Evolutionary conservation across 768 basidiomycete genomes (phyloP), one percentile per base, ranked within the genome.

Genomic region (Rubroboletus satanas): DNA sequence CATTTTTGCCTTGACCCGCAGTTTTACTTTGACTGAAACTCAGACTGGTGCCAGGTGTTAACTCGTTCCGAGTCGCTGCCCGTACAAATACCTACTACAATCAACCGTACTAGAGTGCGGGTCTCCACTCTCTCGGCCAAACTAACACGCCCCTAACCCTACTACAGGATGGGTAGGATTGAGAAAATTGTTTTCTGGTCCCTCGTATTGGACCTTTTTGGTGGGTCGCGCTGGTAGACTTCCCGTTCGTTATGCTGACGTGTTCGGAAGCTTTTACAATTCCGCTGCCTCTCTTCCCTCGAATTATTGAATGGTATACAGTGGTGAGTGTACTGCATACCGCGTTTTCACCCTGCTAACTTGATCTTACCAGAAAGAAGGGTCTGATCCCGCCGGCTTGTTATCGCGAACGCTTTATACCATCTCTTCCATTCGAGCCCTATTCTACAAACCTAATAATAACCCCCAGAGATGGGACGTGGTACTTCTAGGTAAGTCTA

Each of bases 221-320:
- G 86, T 79, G 62, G 62, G 80, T 73, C 6, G 7, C 15, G 12
- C 17, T 36, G 26, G 18, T 23, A 36, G 17, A 7, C 23, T 39
- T 47, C n/a, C 12, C 12, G n/a, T 31, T 36, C 29, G 18, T 15
- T 37, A 45, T 4, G 47, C 52, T 72, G 59, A 64, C 49, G 44
- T 49, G 50, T 57, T 37, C 45, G 46, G 75, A 79, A 79, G 91
- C 93, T 12, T 96, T 95, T 72, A 97, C 93, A 23, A 90, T 96
- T 44, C 94, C 93, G 10, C 79, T 98, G n/a, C 96, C 96, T 21
- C 82, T 98, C 31, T 98, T 98, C 71, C 96, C 96, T n/a, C 84
- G 95, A n/a, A 77, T 98, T 47, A 94, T 97, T 41, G 87, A 95
- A 73, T 93, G 89, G 89, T 95, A 93, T 67, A 86, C 85, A 1